Conservation (phyloP, 1,139 yeast genomes). For the Blastobotrys illinoisensis region DNA sequence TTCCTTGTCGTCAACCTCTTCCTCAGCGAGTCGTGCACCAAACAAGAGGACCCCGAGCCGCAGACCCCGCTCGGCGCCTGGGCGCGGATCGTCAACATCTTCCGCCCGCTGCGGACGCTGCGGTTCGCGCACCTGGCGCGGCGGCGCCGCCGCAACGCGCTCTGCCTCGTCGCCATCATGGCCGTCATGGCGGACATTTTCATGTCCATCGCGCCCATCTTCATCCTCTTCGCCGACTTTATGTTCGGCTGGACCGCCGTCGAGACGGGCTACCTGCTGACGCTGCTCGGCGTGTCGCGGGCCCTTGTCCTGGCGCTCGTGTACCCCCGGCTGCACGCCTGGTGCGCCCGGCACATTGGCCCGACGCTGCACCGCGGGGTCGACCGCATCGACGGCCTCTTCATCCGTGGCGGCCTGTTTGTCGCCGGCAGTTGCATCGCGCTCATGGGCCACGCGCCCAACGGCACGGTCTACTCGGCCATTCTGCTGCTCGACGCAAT, state of each 20-base stretch:
- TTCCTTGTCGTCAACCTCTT: slow-evolving; percentile 36
- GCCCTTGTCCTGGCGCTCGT: slow-evolving; percentile 39
- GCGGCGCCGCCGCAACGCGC: slow-evolving; percentile 35
- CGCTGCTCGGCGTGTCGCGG: slow-evolving; percentile 47
- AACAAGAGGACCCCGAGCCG: slow-evolving; percentile 16
- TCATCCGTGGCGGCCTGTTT: slow-evolving; percentile 37
- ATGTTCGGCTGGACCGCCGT: slow-evolving; percentile 55
- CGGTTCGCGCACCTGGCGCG: slow-evolving; percentile 33
- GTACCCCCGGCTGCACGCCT: slow-evolving; percentile 17
- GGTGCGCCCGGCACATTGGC: not conserved
- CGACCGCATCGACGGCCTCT: slow-evolving; percentile 51
- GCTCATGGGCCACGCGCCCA: slow-evolving; percentile 34
- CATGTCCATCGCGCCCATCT: slow-evolving; percentile 40
- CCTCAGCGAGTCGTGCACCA: slow-evolving; percentile 58
- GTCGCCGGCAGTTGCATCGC: slow-evolving; percentile 44
- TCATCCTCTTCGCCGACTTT: slow-evolving; percentile 55
- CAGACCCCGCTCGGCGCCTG: not conserved
- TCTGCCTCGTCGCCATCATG: slow-evolving; percentile 41
- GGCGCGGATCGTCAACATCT: slow-evolving; percentile 18
- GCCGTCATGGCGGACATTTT: slow-evolving; percentile 35
- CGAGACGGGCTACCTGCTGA: slow-evolving; percentile 54
- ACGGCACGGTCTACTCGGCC: slow-evolving; percentile 25
- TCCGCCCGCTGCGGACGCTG: slow-evolving; percentile 46
- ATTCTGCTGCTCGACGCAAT: slow-evolving; percentile 42
- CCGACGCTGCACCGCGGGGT: slow-evolving; percentile 39